phyloP scores from a whole-genome alignment of 1,284 basidiomycete genomes.

The Heliocybe sulcata region DNA sequence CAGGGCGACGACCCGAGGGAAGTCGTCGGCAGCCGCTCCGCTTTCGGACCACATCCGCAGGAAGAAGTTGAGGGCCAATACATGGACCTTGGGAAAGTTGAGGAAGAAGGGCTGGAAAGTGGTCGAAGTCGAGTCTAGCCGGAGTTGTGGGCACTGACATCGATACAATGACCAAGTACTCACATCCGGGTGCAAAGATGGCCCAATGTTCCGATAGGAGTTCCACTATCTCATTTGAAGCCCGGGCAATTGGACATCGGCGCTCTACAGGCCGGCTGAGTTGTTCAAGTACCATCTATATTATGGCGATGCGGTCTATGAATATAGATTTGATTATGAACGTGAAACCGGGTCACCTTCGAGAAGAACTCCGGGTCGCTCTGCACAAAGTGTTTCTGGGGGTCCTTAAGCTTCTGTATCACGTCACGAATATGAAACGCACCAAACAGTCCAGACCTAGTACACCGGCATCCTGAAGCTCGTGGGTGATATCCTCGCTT shows the following conservation, averaged over 20 bases:
- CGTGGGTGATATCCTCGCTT: constrained; percentile 71
- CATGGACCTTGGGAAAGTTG: constrained; percentile 80
- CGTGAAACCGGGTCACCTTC: constrained; percentile 44
- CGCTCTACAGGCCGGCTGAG: constrained; percentile 70
- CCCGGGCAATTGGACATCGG: constrained; percentile 82
- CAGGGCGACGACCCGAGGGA: constrained; percentile 75
- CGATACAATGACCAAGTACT: constrained; percentile 19
- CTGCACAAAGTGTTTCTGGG: constrained; percentile 62
- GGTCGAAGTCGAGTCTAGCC: constrained; percentile 69
- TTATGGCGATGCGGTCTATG: too few relatives aligned
- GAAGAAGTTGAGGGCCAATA: constrained; percentile 83
- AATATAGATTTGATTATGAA: too few relatives aligned
- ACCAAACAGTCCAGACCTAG: constrained; percentile 85
- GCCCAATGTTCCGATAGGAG: constrained; percentile 84
- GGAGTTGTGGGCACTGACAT: background rate
- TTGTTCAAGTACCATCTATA: constrained; percentile 78
- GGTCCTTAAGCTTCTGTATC: constrained; percentile 1
- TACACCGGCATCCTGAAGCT: constrained; percentile 82
- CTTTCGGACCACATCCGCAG: constrained; percentile 94
- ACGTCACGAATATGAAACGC: constrained; percentile 16
- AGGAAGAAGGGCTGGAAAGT: constrained; percentile 89
- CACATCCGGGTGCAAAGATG: constrained; percentile 73
- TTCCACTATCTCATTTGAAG: constrained; percentile 84
- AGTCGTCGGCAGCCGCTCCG: constrained; percentile 75
- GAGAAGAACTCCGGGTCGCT: constrained; percentile 77